These are phyloP conservation scores for Solanum sitiens DNA, from an alignment of 257 asterid genomes.

Conservation along the genomic window DNA sequence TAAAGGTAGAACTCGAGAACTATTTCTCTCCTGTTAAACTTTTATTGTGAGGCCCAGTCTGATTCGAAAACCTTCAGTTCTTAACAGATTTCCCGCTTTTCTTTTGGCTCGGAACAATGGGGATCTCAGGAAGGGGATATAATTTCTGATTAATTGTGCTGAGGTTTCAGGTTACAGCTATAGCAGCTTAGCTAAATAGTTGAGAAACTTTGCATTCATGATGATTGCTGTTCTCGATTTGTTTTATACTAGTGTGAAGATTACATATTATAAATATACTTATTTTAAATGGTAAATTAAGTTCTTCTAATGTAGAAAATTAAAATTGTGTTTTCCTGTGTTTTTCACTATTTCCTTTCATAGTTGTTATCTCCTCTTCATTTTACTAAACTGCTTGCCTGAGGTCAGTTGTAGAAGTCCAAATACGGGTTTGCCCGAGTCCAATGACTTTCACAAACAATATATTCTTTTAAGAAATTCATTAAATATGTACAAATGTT, in stretches of 20 bases:
- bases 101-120: not conserved
- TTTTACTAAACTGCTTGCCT: not conserved
- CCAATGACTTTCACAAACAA: not conserved
- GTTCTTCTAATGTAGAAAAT: not conserved
- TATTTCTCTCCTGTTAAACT: not conserved
- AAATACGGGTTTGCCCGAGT: not conserved
- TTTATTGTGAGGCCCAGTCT: not conserved
- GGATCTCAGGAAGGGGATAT: not conserved
- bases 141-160: not conserved
- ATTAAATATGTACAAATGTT: not conserved
- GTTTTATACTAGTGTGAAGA: not conserved
- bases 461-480: not conserved
- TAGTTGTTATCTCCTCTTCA: not conserved
- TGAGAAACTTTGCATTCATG: not conserved
- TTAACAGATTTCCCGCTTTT: not conserved
- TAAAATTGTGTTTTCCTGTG: not conserved
- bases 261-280: not conserved
- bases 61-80: not conserved
- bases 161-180: not conserved
- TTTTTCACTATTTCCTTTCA: not conserved
- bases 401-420: not conserved
- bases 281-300: not conserved
- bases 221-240: not conserved
- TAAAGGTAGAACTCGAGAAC: not conserved
- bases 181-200: not conserved